Conservation (phyloP, 2,329 filamentous ascomycete genomes). For the Penicillium sp. region DNA sequence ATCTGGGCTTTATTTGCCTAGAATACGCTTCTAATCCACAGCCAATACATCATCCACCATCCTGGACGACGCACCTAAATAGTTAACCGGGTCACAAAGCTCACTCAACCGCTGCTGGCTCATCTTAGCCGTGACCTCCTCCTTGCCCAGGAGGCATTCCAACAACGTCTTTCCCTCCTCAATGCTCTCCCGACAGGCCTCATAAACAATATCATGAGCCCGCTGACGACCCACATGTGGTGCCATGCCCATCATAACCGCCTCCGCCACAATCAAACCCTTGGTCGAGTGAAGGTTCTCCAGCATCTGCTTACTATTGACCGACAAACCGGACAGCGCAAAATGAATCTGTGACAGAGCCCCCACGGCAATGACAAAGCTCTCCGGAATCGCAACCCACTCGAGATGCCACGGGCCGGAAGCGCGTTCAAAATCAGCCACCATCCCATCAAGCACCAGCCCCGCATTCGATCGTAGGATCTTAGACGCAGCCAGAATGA, state of each 20-base stretch:
- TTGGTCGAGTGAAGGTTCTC: constrained; percentile 56
- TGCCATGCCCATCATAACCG: constrained; percentile 66
- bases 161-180: constrained; percentile 50
- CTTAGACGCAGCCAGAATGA: constrained; percentile 60
- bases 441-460: constrained; percentile 60
- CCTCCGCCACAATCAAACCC: constrained; percentile 61
- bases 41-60: constrained; percentile 41
- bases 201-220: constrained; percentile 62
- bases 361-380: constrained; percentile 58
- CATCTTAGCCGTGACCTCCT: constrained; percentile 49
- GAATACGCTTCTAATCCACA: constrained; percentile 8
- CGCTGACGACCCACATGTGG: constrained; percentile 56
- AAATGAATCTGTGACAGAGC: constrained; percentile 60
- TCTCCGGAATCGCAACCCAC: constrained; percentile 60
- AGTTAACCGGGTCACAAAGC: constrained; percentile 60
- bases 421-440: constrained; percentile 61
- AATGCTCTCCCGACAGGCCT: constrained; percentile 56
- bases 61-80: constrained; percentile 38
- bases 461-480: constrained; percentile 57
- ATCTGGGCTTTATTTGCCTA: too few relatives aligned
- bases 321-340: constrained; percentile 56
- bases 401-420: constrained; percentile 64
- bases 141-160: constrained; percentile 46
- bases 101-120: constrained; percentile 54
- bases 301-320: constrained; percentile 56